Percentiles rank a stretch among this genome's conserved stretches.
phyloP scores from a whole-genome alignment of 306 rosid genomes.

The Vachellia collinsii region DNA sequence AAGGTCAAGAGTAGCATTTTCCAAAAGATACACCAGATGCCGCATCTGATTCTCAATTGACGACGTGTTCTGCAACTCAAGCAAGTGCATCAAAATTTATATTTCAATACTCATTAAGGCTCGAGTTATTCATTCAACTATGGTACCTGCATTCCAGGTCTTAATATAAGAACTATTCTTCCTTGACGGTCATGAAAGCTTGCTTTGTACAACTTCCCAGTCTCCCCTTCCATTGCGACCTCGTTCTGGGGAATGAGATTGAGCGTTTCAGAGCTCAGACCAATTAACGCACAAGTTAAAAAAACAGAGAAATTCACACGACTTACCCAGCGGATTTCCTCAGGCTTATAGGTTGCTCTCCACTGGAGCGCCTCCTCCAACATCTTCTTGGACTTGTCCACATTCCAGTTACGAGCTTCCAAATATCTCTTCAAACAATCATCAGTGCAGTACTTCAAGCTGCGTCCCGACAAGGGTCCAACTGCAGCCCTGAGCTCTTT shows the following conservation, averaged over 20 bases:
- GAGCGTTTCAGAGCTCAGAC: conserved; percentile 17
- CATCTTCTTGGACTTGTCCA: conserved; percentile 80
- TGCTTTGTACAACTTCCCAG: conserved; percentile 83
- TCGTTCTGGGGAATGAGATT: conserved; percentile 41
- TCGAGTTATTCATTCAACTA: conserved; percentile 10
- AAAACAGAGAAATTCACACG: conserved; percentile 39
- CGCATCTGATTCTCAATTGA: conserved; percentile 73
- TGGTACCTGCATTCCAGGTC: conserved; percentile 60
- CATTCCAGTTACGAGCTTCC: conserved; percentile 85
- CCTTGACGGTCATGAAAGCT: conserved; percentile 75
- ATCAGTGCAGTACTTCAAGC: conserved; percentile 67
- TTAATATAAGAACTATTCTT: conserved; percentile 51
- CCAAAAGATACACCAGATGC: conserved; percentile 80
- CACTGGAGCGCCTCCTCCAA: conserved; percentile 72
- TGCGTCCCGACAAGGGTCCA: conserved; percentile 72
- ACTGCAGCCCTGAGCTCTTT: conserved; percentile 65
- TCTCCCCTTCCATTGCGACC: conserved; percentile 56
- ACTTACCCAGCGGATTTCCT: conserved; percentile 90
- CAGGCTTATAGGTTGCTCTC: conserved; percentile 81
- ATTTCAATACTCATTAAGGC: background rate
- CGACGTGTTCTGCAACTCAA: conserved; percentile 65
- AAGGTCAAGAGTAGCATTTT: conserved; percentile 66
- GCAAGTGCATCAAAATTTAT: conserved; percentile 35
- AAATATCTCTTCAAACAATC: conserved; percentile 74
- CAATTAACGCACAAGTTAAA: conserved; percentile 11